Conservation (phyloP, 169 alveolate species). For the Plasmodium fragile region DNA sequence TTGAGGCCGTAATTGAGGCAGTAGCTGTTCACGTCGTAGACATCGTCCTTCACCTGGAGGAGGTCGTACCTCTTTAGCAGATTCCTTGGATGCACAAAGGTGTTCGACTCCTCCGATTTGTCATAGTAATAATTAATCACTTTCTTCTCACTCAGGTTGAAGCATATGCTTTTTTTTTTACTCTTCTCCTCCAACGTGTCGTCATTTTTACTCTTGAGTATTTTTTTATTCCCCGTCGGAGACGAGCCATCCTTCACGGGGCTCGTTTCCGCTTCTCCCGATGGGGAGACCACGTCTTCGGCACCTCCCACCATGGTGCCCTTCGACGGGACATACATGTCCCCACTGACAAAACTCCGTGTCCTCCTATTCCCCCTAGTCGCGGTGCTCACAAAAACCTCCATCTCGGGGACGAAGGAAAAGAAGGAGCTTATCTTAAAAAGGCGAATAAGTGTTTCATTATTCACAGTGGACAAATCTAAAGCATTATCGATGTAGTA, state of each 20-base stretch:
- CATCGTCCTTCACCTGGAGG: background rate
- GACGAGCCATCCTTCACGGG: background rate
- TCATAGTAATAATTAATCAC: constrained; percentile 48
- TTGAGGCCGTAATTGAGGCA: constrained; percentile 24
- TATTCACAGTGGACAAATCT: background rate
- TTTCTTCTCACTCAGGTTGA: constrained; percentile 19
- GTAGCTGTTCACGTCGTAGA: constrained; percentile 14
- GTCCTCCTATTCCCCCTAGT: background rate
- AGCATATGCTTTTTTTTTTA: constrained; percentile 28
- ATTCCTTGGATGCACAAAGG: background rate
- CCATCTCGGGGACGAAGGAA: constrained; percentile 66
- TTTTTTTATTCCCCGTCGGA: constrained; percentile 12
- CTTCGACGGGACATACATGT: background rate
- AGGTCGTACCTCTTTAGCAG: constrained; percentile 14
- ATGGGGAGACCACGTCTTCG: background rate
- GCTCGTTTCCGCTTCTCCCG: background rate
- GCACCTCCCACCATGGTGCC: background rate
- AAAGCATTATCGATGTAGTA: constrained; percentile 18
- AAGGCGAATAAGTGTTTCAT: constrained; percentile 27
- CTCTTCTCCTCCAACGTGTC: background rate
- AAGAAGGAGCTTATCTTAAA: constrained; percentile 47
- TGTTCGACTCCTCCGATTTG: constrained; percentile 1
- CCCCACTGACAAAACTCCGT: background rate
- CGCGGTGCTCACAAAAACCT: background rate
- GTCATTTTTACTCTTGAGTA: constrained; percentile 6